Conservation (phyloP, 148 eudicot species). For the Rhododendron ovatum region DNA sequence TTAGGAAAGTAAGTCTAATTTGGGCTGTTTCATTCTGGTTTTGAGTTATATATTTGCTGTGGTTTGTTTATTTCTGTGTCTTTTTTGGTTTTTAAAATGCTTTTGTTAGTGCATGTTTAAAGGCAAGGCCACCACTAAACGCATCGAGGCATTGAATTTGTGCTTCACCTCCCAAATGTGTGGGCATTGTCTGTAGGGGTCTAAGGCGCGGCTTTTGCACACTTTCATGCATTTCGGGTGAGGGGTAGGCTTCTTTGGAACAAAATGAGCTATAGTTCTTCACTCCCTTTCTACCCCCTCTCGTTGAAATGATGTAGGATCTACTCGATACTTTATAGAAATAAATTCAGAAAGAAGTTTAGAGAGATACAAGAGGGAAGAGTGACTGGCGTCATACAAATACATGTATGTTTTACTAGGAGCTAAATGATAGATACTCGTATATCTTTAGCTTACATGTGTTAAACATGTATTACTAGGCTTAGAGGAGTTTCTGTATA, state of each 20-base stretch:
- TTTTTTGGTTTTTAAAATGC: background rate
- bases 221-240: background rate
- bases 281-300: background rate
- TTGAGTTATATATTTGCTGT: background rate
- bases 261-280: background rate
- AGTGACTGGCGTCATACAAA: too few species aligned
- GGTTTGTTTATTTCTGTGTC: background rate
- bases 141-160: background rate
- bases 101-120: background rate
- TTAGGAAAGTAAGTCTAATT: background rate
- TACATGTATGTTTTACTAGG: too few species aligned
- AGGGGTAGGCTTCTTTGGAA: background rate
- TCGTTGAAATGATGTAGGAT: background rate
- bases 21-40: background rate
- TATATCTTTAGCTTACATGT: too few species aligned
- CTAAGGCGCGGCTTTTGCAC: background rate
- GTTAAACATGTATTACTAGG: too few species aligned
- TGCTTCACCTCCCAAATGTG: background rate
- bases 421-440: too few species aligned
- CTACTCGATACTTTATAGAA: background rate
- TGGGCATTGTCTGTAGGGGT: background rate
- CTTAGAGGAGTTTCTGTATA: too few species aligned
- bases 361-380: too few species aligned
- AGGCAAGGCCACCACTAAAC: background rate
- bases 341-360: background rate